phyloP scores from a whole-genome alignment of 495 filamentous ascomycete genomes.

The Neurospora sp. region DNA sequence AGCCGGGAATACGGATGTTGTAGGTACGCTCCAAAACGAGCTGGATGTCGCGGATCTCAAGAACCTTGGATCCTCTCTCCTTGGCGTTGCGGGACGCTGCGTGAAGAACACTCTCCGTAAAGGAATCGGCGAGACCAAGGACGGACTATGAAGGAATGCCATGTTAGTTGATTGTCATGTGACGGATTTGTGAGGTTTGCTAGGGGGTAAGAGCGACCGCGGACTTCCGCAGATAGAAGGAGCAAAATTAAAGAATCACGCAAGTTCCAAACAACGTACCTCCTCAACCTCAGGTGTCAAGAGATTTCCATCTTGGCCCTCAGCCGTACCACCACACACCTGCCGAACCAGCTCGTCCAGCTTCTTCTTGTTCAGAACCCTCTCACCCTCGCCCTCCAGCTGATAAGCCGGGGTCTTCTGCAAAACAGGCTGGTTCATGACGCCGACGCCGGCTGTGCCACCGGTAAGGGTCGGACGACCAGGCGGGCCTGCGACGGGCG shows the following conservation, averaged over 20 bases:
- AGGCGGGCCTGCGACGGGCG: constrained; percentile 43
- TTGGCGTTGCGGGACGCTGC: constrained; percentile 86
- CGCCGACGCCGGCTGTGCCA: constrained; percentile 56
- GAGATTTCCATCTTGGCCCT: constrained; percentile 53
- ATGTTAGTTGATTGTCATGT: not conserved
- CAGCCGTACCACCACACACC: constrained; percentile 72
- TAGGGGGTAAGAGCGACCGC: not conserved
- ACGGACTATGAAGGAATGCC: constrained; percentile 41
- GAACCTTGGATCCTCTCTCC: constrained; percentile 71
- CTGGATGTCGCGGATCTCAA: constrained; percentile 91
- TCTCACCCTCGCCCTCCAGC: constrained; percentile 80
- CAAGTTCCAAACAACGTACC: constrained; percentile 41
- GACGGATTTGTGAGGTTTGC: not conserved
- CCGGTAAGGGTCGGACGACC: constrained; percentile 69
- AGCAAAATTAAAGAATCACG: constrained; percentile 3
- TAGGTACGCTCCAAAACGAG: constrained; percentile 92
- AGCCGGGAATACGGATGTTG: constrained; percentile 95
- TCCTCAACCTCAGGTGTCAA: constrained; percentile 90
- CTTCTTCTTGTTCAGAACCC: constrained; percentile 89
- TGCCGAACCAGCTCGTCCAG: constrained; percentile 90
- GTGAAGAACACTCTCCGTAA: constrained; percentile 82
- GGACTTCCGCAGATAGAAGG: not conserved
- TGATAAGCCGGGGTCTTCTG: constrained; percentile 69
- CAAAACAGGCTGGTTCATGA: constrained; percentile 79
- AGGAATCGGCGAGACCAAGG: constrained; percentile 83